Percentiles rank a stretch among this genome's conserved stretches.
These are phyloP conservation scores for Pleodorina starrii DNA, from an alignment of 139 green algal genomes.

Conservation along the genomic window DNA sequence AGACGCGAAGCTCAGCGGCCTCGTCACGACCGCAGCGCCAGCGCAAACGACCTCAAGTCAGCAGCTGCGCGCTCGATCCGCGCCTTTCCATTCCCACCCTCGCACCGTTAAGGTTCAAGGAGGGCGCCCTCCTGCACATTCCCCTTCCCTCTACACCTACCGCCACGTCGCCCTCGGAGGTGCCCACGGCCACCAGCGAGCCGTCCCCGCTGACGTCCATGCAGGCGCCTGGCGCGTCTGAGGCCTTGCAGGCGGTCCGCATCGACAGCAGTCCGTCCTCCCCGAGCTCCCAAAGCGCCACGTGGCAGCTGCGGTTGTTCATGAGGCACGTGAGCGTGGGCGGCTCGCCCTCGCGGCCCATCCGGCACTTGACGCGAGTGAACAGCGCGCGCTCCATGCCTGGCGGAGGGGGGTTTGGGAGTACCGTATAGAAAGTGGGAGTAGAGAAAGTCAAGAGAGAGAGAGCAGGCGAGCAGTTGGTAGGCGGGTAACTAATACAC, in stretches of 20 bases:
- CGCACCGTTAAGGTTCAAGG: no score
- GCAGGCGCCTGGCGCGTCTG: slow-evolving; percentile 46
- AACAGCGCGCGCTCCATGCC: slow-evolving; percentile 43
- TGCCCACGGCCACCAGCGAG: slow-evolving; percentile 41
- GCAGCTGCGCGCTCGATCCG: no score
- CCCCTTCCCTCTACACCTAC: no score
- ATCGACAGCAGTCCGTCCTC: slow-evolving; percentile 47
- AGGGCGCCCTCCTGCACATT: no score
- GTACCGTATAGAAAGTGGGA: not conserved
- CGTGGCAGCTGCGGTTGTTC: slow-evolving; percentile 38
- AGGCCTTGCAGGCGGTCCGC: not conserved
- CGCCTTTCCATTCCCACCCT: no score
- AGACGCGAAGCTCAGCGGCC: no score
- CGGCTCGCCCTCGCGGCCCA: not conserved
- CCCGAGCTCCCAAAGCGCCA: slow-evolving; percentile 38
- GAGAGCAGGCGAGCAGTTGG: no score
- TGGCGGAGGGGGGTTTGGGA: not conserved
- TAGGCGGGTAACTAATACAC: no score
- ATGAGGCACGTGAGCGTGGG: slow-evolving; percentile 18
- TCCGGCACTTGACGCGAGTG: slow-evolving; percentile 11
- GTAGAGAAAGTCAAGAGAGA: no score
- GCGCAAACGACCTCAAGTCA: no score
- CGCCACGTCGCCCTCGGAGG: slow-evolving; percentile 51
- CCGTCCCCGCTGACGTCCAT: slow-evolving; percentile 55
- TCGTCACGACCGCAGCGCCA: no score